These are phyloP conservation scores for Leishmania braziliensis DNA, from an alignment of 208 protist species.

Conservation along the genomic window DNA sequence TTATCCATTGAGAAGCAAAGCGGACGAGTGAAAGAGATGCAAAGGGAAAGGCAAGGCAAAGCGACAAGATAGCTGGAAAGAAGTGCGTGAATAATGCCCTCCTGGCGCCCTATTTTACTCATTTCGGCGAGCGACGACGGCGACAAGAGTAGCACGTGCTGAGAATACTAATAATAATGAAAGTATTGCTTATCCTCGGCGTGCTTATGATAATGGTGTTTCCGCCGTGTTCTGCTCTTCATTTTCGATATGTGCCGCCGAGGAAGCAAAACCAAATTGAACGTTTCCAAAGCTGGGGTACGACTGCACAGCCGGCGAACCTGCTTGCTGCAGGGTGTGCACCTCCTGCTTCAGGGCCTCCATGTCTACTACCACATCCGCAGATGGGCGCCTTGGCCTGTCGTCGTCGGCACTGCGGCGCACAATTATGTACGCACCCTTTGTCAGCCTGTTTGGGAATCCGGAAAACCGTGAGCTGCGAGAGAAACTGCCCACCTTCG, in stretches of 20 bases:
- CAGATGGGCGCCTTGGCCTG: background rate
- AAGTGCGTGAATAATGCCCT: background rate
- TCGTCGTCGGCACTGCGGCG: conserved; percentile 22
- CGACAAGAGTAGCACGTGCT: background rate
- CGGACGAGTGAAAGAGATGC: background rate
- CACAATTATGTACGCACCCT: conserved; percentile 24
- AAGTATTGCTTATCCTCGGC: background rate
- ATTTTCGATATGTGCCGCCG: conserved; percentile 14
- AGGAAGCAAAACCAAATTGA: conserved; percentile 34
- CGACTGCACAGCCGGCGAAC: conserved; percentile 55
- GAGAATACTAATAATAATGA: background rate
- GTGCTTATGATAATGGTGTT: background rate
- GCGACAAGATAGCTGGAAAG: background rate
- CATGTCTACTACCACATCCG: conserved; percentile 26
- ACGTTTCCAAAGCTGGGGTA: conserved; percentile 64
- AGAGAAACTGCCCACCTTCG: background rate
- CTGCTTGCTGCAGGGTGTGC: conserved; percentile 19
- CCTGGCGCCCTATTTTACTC: background rate
- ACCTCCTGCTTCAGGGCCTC: conserved; percentile 33
- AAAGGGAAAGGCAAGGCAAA: background rate
- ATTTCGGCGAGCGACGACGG: background rate
- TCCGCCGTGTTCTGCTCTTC: conserved; percentile 4
- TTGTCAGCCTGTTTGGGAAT: conserved; percentile 1
- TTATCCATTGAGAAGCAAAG: background rate
- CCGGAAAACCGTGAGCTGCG: conserved; percentile 10